A percentile compares a stretch with the other conserved stretches of the same genome.
These are phyloP conservation scores for Forsythia suspensa DNA, from an alignment of 257 asterid species.

Conservation along the genomic window DNA sequence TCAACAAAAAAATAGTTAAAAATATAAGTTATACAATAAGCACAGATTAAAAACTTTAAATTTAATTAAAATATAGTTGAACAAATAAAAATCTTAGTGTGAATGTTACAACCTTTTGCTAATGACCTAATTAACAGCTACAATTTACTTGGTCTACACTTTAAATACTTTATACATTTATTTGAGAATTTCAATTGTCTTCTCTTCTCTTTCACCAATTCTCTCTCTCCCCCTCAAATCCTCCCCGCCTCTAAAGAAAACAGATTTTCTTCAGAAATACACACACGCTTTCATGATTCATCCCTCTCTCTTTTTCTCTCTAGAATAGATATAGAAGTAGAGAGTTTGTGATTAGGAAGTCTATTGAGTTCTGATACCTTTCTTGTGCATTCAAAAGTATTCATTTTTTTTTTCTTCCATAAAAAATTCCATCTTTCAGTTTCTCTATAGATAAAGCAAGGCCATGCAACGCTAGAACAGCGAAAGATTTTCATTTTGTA, in stretches of 20 bases:
- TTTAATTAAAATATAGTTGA: too few relatives aligned
- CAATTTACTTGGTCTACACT: too few relatives aligned
- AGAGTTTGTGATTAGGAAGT: not conserved
- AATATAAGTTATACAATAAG: too few relatives aligned
- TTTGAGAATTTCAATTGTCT: not conserved
- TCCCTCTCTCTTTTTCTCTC: not conserved
- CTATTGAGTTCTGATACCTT: conserved; percentile 30
- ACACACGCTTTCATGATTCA: not conserved
- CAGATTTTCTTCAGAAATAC: not conserved
- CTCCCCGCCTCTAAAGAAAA: not conserved
- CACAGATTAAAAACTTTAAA: too few relatives aligned
- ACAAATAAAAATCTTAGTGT: too few relatives aligned
- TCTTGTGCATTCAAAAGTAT: conserved; percentile 26
- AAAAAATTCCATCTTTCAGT: conserved; percentile 3
- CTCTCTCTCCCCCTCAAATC: conserved; percentile 5
- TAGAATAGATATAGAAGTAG: not conserved
- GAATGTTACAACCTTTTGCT: too few relatives aligned
- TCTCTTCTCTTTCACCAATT: conserved; percentile 15
- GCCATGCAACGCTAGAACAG: conserved; percentile 24
- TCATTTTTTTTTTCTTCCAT: conserved; percentile 4
- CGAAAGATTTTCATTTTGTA: not conserved
- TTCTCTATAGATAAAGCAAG: conserved; percentile 18
- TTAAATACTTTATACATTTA: too few relatives aligned
- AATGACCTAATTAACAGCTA: too few relatives aligned
- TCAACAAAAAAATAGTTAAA: too few relatives aligned